Percentiles rank a stretch among this genome's conserved stretches.
Evolutionary conservation across 2,329 filamentous ascomycete species (phyloP).

Genomic region (Hymenoscyphus occultus): DNA sequence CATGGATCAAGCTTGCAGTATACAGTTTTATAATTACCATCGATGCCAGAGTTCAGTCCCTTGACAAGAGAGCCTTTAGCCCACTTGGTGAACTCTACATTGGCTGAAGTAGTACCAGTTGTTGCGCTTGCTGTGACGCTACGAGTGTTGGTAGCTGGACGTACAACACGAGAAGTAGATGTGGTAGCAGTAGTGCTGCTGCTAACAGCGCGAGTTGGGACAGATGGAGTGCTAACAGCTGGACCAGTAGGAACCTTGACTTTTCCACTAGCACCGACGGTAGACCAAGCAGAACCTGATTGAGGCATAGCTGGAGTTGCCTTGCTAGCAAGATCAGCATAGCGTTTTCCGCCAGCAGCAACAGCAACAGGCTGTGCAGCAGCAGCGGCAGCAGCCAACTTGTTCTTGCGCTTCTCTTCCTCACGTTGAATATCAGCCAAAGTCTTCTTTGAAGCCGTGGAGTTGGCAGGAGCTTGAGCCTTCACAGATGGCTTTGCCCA

Average conservation of each 20-base stretch:
- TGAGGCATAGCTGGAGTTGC: slow-evolving; percentile 43
- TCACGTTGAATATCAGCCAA: slow-evolving; percentile 95
- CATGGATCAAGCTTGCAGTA: slow-evolving; percentile 27
- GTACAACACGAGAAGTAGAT: slow-evolving; percentile 40
- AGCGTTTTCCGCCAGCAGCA: slow-evolving; percentile 69
- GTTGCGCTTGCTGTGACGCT: slow-evolving; percentile 45
- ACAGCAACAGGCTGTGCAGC: slow-evolving; percentile 41
- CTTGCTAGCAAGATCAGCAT: slow-evolving; percentile 91
- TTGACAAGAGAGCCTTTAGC: slow-evolving; percentile 73
- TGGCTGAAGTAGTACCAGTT: slow-evolving; percentile 48
- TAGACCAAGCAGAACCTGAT: slow-evolving; percentile 75
- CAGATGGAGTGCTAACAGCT: slow-evolving; percentile 47
- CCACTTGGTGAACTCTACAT: slow-evolving; percentile 96
- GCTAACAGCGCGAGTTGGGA: slow-evolving; percentile 40
- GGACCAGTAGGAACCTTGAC: slow-evolving; percentile 70
- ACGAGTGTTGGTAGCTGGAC: slow-evolving; percentile 52
- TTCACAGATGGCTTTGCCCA: slow-evolving; percentile 51
- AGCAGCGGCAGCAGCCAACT: slow-evolving; percentile 47
- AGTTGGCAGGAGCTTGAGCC: slow-evolving; percentile 35
- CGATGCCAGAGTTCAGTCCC: slow-evolving; percentile 66
- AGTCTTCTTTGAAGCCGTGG: slow-evolving; percentile 69
- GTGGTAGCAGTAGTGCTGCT: slow-evolving; percentile 24
- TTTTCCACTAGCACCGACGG: slow-evolving; percentile 91
- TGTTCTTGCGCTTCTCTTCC: slow-evolving; percentile 84
- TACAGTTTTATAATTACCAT: slow-evolving; percentile 46